These are phyloP conservation scores for Craspedostauros australis DNA, from an alignment of 108 stramenopile genomes.

Conservation along the genomic window DNA sequence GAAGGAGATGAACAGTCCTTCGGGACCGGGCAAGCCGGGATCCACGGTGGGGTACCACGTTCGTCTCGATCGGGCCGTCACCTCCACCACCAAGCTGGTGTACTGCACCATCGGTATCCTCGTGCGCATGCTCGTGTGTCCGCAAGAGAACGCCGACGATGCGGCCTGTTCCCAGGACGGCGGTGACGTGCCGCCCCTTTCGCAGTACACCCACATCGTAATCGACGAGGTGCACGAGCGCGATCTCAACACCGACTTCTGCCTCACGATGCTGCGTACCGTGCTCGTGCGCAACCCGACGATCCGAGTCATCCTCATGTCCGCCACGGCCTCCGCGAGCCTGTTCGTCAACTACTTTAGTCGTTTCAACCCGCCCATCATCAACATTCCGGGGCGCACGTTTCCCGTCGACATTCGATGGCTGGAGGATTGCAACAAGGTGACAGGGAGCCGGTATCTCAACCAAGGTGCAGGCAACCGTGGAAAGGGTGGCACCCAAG, in stretches of 20 bases:
- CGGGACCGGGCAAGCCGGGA: constrained; percentile 27
- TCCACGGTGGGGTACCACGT: constrained; percentile 74
- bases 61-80: constrained; percentile 38
- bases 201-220: constrained; percentile 78
- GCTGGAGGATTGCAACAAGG: constrained; percentile 43
- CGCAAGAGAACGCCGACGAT: constrained; percentile 20
- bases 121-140: constrained; percentile 62
- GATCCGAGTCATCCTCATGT: constrained; percentile 70
- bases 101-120: constrained; percentile 86
- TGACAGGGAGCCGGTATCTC: constrained; percentile 5
- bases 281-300: constrained; percentile 59
- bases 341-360: constrained; percentile 57
- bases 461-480: neutral
- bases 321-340: constrained; percentile 61
- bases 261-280: constrained; percentile 82
- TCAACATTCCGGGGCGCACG: constrained; percentile 47
- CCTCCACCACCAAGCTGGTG: constrained; percentile 31
- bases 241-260: constrained; percentile 84
- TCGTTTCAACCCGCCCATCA: constrained; percentile 9
- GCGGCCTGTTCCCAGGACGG: too few relatives aligned
- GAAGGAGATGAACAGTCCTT: constrained; percentile 49
- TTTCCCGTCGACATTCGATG: constrained; percentile 46
- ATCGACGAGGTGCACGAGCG: constrained; percentile 97
- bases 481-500: neutral
- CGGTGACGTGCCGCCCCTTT: too few relatives aligned